Evolutionary conservation across 2,329 filamentous ascomycete species (phyloP).

Genomic region (Sporothrix phasma): DNA sequence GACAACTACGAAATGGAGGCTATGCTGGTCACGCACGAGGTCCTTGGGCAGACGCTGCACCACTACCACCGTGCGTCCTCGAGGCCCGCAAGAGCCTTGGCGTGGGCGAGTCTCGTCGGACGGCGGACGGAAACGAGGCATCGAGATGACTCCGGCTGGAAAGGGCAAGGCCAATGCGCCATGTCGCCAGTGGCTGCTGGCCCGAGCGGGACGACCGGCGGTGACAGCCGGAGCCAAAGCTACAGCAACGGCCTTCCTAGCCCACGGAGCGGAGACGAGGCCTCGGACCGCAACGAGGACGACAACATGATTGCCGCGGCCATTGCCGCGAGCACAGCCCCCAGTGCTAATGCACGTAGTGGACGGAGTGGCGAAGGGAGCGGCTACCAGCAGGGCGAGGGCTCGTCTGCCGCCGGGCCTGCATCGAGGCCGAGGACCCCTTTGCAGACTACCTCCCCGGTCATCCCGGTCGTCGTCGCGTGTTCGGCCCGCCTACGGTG

Average conservation of each 20-base stretch:
- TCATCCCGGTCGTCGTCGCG: slow-evolving; percentile 16
- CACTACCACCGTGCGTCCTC: slow-evolving; percentile 77
- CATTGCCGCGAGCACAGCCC: slow-evolving; percentile 18
- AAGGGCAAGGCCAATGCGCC: slow-evolving; percentile 23
- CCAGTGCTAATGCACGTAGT: slow-evolving; percentile 4
- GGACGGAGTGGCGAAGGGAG: background rate
- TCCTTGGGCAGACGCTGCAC: slow-evolving; percentile 70
- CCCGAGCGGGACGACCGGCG: slow-evolving; percentile 14
- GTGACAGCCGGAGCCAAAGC: background rate
- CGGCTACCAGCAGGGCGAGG: background rate
- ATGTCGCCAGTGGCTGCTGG: slow-evolving; percentile 10
- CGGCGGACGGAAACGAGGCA: slow-evolving; percentile 23
- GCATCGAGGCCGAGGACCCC: slow-evolving; percentile 10
- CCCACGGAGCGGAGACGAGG: background rate
- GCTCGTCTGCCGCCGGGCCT: background rate
- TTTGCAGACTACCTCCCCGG: slow-evolving; percentile 14
- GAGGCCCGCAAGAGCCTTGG: slow-evolving; percentile 48
- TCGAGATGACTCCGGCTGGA: slow-evolving; percentile 16
- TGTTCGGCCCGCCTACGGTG: background rate
- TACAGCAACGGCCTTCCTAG: background rate
- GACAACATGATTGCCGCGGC: slow-evolving; percentile 18
- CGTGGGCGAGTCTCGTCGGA: slow-evolving; percentile 24
- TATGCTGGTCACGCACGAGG: slow-evolving; percentile 89
- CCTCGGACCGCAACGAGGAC: slow-evolving; percentile 9
- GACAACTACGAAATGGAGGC: slow-evolving; percentile 92